These are phyloP conservation scores for Colletotrichum sidae DNA, from an alignment of 2,329 filamentous ascomycete genomes.

Conservation along the genomic window DNA sequence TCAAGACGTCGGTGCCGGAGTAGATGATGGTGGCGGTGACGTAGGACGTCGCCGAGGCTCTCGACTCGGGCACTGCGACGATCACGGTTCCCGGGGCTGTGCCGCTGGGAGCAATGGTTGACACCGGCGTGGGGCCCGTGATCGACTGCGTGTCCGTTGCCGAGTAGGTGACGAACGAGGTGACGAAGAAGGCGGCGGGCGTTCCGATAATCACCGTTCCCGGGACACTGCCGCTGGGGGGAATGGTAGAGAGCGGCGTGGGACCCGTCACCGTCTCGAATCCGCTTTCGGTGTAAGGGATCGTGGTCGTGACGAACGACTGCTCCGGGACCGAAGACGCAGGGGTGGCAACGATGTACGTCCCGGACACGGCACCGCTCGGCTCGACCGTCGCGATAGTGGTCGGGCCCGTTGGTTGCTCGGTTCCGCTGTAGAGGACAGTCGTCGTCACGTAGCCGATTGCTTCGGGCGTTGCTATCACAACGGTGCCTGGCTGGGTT, in stretches of 20 bases:
- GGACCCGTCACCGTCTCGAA: not conserved
- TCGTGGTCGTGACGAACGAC: not conserved
- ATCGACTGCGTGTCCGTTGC: not conserved
- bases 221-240: conserved; percentile 16
- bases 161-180: conserved; percentile 1
- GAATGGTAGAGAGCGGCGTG: conserved; percentile 4
- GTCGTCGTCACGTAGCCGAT: not conserved
- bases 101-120: conserved; percentile 19
- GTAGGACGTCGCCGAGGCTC: not conserved
- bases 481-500: conserved; percentile 13
- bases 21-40: conserved; percentile 3
- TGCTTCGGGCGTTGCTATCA: conserved; percentile 9
- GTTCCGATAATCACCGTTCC: conserved; percentile 19
- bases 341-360: conserved; percentile 14
- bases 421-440: conserved; percentile 2
- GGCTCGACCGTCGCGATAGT: conserved; percentile 19
- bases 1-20: conserved; percentile 6
- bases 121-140: conserved; percentile 13
- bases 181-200: not conserved
- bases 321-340: not conserved
- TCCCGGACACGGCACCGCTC: conserved; percentile 14
- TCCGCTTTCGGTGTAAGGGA: not conserved
- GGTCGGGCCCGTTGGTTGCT: conserved; percentile 2
- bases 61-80: conserved; percentile 5
- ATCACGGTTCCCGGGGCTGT: conserved; percentile 26